A percentile compares a stretch with the other conserved stretches of the same genome.
phyloP scores from a whole-genome alignment of 2,329 filamentous ascomycete species.

The Ophiocordyceps polyrhachis-furcata region DNA sequence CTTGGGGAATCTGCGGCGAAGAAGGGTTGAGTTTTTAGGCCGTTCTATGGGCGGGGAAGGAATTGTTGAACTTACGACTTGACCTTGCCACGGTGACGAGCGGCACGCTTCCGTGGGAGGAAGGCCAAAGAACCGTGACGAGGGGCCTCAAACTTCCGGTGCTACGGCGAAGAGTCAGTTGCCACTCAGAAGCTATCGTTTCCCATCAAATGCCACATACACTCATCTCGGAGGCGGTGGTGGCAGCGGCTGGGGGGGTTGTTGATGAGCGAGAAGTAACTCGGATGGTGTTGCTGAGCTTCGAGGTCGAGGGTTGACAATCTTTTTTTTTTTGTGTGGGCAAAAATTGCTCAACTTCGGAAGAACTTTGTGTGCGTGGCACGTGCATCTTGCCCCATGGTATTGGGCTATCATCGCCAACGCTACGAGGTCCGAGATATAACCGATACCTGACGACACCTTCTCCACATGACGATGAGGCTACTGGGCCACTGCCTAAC shows the following conservation, averaged over 20 bases:
- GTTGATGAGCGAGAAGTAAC: conserved; percentile 19
- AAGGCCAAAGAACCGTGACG: conserved; percentile 87
- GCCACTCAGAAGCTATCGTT: neutral
- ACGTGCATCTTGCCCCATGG: neutral
- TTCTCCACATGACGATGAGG: too few relatives aligned
- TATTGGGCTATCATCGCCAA: too few relatives aligned
- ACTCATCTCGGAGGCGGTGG: conserved; percentile 20
- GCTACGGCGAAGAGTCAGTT: conserved; percentile 12
- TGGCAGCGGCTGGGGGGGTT: conserved; percentile 8
- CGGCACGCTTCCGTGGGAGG: conserved; percentile 78
- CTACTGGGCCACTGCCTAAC: neutral
- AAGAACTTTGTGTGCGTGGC: neutral
- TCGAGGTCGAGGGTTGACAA: conserved; percentile 1
- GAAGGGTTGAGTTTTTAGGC: neutral
- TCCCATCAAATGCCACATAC: conserved; percentile 11
- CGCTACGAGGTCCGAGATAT: too few relatives aligned
- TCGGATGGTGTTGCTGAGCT: conserved; percentile 12
- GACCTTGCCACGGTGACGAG: conserved; percentile 91
- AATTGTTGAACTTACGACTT: conserved; percentile 58
- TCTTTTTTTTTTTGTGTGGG: conserved; percentile 8
- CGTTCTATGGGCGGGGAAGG: too few relatives aligned
- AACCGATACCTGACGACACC: too few relatives aligned
- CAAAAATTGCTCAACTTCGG: conserved; percentile 3
- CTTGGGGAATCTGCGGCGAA: conserved; percentile 72
- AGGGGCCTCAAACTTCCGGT: conserved; percentile 59